Evolutionary conservation across 352 stramenopile genomes (phyloP).

Genomic region (Peronospora farinosa): DNA sequence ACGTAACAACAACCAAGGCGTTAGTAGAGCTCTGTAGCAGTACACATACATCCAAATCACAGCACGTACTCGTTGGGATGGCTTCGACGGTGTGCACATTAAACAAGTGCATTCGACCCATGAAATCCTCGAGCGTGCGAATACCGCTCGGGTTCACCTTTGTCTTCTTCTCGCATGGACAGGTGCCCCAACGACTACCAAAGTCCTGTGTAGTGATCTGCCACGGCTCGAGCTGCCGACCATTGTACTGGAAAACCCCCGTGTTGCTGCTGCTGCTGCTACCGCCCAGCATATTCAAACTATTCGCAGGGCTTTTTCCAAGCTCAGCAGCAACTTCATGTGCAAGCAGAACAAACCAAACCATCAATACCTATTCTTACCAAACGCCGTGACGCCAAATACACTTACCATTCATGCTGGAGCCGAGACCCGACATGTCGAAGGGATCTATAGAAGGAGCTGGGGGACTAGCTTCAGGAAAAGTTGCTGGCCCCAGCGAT

Average conservation of each 20-base stretch:
- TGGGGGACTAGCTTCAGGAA: conserved; percentile 26
- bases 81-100: conserved; percentile 79
- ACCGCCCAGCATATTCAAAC: conserved; percentile 27
- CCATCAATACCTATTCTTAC: not conserved
- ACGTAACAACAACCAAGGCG: not conserved
- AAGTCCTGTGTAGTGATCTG: conserved; percentile 87
- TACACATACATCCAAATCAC: conserved; percentile 7
- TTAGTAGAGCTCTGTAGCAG: conserved; percentile 11
- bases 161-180: conserved; percentile 76
- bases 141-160: conserved; percentile 80
- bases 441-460: conserved; percentile 57
- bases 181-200: conserved; percentile 74
- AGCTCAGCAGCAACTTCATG: conserved; percentile 37
- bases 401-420: conserved; percentile 62
- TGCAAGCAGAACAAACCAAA: conserved; percentile 10
- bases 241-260: conserved; percentile 74
- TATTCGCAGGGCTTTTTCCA: conserved; percentile 30
- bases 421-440: conserved; percentile 59
- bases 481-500: conserved; percentile 27
- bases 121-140: conserved; percentile 78
- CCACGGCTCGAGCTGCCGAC: conserved; percentile 69
- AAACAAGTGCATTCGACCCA: conserved; percentile 69
- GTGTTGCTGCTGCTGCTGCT: conserved; percentile 28
- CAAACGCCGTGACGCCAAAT: not conserved
- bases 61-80: conserved; percentile 77